Conservation (phyloP, 495 filamentous ascomycete genomes). For the Evansstolkia leycettana region DNA sequence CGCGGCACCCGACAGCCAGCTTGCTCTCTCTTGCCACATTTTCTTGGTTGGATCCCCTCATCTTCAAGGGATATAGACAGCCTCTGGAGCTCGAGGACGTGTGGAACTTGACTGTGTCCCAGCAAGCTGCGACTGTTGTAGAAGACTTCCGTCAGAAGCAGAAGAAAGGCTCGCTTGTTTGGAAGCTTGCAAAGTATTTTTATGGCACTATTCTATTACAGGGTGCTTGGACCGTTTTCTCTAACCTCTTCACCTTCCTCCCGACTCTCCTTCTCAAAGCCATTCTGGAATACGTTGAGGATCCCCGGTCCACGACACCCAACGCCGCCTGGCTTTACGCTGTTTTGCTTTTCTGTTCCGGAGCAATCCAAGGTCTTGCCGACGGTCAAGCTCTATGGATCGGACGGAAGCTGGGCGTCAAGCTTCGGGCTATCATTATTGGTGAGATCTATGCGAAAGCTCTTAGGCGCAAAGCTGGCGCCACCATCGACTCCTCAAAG, state of each 20-base stretch:
- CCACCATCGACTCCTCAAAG: slow-evolving; percentile 45
- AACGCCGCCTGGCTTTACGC: slow-evolving; percentile 97
- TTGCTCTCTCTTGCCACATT: slow-evolving; percentile 82
- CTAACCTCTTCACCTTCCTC: slow-evolving; percentile 72
- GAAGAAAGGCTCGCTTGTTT: slow-evolving; percentile 69
- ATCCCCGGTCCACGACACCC: slow-evolving; percentile 60
- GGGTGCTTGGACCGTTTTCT: slow-evolving; percentile 63
- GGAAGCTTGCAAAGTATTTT: slow-evolving; percentile 79
- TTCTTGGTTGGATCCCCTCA: slow-evolving; percentile 78
- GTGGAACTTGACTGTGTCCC: slow-evolving; percentile 81
- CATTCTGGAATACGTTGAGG: slow-evolving; percentile 86
- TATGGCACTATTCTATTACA: slow-evolving; percentile 63
- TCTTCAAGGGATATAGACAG: slow-evolving; percentile 84
- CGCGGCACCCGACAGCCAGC: slow-evolving; percentile 73
- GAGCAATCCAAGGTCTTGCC: slow-evolving; percentile 61
- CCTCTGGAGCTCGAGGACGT: slow-evolving; percentile 72
- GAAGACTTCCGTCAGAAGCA: slow-evolving; percentile 73
- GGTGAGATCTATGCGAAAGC: slow-evolving; percentile 98
- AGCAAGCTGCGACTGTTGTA: slow-evolving; percentile 72
- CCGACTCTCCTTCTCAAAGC: slow-evolving; percentile 84
- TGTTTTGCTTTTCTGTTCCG: slow-evolving; percentile 72
- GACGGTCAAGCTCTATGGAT: slow-evolving; percentile 88
- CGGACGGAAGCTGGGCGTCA: slow-evolving; percentile 87
- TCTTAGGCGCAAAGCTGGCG: slow-evolving; percentile 77
- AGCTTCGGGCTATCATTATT: slow-evolving; percentile 85